These are phyloP conservation scores for Ascobolus immersus DNA, from an alignment of 495 filamentous ascomycete species.

Conservation along the genomic window DNA sequence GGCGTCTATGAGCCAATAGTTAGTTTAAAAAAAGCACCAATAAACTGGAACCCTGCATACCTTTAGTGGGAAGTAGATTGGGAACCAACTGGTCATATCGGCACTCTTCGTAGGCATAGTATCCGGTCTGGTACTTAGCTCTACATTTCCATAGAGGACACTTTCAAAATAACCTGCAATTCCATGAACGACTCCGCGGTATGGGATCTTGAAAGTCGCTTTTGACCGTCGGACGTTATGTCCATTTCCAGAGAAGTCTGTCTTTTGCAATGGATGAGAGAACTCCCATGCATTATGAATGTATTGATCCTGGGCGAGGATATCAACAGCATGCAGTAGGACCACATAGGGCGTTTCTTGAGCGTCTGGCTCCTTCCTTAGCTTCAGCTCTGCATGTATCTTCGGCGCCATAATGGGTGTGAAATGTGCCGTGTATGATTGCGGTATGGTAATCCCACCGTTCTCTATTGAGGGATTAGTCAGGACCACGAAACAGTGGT, in stretches of 20 bases:
- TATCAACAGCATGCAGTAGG: slow-evolving; percentile 72
- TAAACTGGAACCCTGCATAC: slow-evolving; percentile 23
- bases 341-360: slow-evolving; percentile 77
- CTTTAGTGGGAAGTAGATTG: slow-evolving; percentile 91
- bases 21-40: not conserved
- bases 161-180: slow-evolving; percentile 90
- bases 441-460: slow-evolving; percentile 78
- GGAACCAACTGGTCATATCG: slow-evolving; percentile 98
- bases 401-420: slow-evolving; percentile 78
- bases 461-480: slow-evolving; percentile 17
- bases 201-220: slow-evolving; percentile 16
- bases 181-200: slow-evolving; percentile 68
- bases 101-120: slow-evolving; percentile 78
- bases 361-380: slow-evolving; percentile 35
- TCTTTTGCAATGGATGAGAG: slow-evolving; percentile 31
- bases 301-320: slow-evolving; percentile 33
- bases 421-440: slow-evolving; percentile 71
- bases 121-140: slow-evolving; percentile 78
- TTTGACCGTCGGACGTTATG: slow-evolving; percentile 60
- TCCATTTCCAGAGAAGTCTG: slow-evolving; percentile 40
- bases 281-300: slow-evolving; percentile 52
- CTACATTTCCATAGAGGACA: slow-evolving; percentile 57
- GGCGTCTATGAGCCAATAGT: slow-evolving; percentile 34
- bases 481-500: not conserved
- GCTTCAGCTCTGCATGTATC: slow-evolving; percentile 55